Evolutionary conservation across 2,329 filamentous ascomycete species (phyloP), one percentile per base, ranked within the genome.

Genomic region (Penicillium sp.): DNA sequence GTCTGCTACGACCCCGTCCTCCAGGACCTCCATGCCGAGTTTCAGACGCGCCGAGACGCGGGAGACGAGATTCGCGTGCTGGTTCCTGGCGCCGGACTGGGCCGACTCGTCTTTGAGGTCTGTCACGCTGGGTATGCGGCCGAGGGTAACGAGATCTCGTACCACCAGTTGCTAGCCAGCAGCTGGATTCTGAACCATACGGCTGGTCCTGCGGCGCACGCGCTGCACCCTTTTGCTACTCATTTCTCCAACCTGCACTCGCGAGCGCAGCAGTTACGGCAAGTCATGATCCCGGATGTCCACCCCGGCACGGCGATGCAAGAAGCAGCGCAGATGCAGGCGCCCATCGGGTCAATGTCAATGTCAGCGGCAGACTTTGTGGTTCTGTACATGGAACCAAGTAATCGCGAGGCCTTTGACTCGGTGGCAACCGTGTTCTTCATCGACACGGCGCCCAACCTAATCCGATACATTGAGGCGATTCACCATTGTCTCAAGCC

Each of bases 341-440:
- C 76, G 17, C 60, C 61, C 2, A 77, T 79, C 76, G 28, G 91
- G 91, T 38, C 87, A 37, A 97, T 99, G 92, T 88, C 88, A 72
- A 98, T 99, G 94, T 89, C 90, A 24, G 91, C 93, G 0, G 93
- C 92, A 3, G 95, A 99, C 75, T 99, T 99, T 72, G 86, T 96
- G 60, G 89, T 92, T n/a, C 78, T 93, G 0, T 99, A 99, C 75
- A 85, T 84, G 28, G 83, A 89, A 61, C 81, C 85, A 1, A 84
- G 85, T 0, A 86, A 91, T 69, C 77, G 79, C 9, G 84, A 83
- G 0, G 71, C 77, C 0, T 98, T 93, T 76, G 89, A 97, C 71
- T 93, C 90, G 1, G 92, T 98, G 1, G 88, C 91, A 0, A 92
- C 91, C 2, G 91, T 97, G 12, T 99, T 98, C 80, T 99, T 99